Evolutionary conservation across 1,139 yeast species (phyloP).

Genomic region (Lodderomyces pseudojiufengensis): DNA sequence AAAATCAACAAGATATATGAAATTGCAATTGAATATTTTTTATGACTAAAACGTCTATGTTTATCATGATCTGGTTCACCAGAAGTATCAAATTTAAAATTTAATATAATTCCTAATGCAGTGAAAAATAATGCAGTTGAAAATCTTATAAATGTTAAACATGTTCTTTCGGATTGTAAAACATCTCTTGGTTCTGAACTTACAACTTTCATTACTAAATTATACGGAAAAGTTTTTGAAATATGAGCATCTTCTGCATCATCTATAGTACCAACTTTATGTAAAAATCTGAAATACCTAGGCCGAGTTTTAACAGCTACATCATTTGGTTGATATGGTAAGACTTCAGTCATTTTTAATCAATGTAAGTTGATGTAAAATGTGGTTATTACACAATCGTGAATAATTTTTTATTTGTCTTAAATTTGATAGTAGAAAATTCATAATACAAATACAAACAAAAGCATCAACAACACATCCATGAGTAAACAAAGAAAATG

Average conservation of each 20-base stretch:
- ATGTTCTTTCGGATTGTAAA: slow-evolving; percentile 57
- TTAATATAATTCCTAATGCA: slow-evolving; percentile 50
- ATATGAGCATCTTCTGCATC: slow-evolving; percentile 3
- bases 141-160: slow-evolving; percentile 51
- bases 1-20: slow-evolving; percentile 39
- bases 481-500: slow-evolving; percentile 20
- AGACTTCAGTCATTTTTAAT: too few species aligned
- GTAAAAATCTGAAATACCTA: too few species aligned
- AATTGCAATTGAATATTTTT: slow-evolving; percentile 29
- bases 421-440: too few species aligned
- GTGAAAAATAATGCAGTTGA: slow-evolving; percentile 48
- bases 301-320: too few species aligned
- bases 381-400: too few species aligned
- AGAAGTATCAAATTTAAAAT: slow-evolving; percentile 43
- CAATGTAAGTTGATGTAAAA: too few species aligned
- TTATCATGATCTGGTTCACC: slow-evolving; percentile 11
- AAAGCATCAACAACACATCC: too few species aligned
- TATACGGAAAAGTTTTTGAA: slow-evolving; percentile 16
- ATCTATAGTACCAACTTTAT: background rate
- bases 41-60: slow-evolving; percentile 9
- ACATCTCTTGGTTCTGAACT: slow-evolving; percentile 62
- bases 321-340: too few species aligned
- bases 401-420: too few species aligned
- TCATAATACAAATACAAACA: too few species aligned
- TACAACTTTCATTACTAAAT: slow-evolving; percentile 36